Evolutionary conservation across 106 monocot genomes (phyloP), one percentile per base, ranked within the genome.

Genomic region (Gastrodia elata): DNA sequence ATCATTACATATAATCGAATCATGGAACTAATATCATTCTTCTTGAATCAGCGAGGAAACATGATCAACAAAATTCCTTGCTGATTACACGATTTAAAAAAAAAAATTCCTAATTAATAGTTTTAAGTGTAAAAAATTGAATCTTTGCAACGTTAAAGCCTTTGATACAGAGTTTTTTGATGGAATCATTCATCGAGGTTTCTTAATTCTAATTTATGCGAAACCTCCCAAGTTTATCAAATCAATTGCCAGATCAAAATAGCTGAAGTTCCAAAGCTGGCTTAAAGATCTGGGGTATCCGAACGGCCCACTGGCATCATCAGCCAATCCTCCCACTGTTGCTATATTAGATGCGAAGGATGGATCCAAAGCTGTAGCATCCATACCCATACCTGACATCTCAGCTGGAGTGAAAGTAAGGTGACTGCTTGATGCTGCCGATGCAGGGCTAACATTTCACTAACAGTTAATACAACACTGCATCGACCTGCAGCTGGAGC

Each of bases 161-260:
- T n/a, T n/a, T n/a, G n/a, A n/a, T n/a, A n/a, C n/a, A n/a, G n/a
- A n/a, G n/a, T n/a, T n/a, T n/a, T n/a, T n/a, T n/a, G n/a, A n/a
- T n/a, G n/a, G n/a, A n/a, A n/a, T n/a, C n/a, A n/a, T n/a, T n/a
- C n/a, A n/a, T n/a, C n/a, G n/a, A n/a, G n/a, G n/a, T n/a, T n/a
- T n/a, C n/a, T n/a, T n/a, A n/a, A n/a, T n/a, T n/a, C n/a, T n/a
- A n/a, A n/a, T n/a, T n/a, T n/a, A n/a, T n/a, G n/a, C n/a, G n/a
- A n/a, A n/a, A 98, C 98, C 98, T 83, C 80, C 98, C 83, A 93
- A 81, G 72, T 87, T 93, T 68, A 88, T 81, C 38, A 97, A 80
- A 76, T 98, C 97, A 65, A 84, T 84, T 38, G 98, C 85, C 48
- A 98, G 76, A 79, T 98, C 98, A 35, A 91, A 77, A 72, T 93